Percentiles rank a stretch among this genome's conserved stretches.
phyloP scores from a whole-genome alignment of 768 basidiomycete genomes.

The Podaxis sp. region DNA sequence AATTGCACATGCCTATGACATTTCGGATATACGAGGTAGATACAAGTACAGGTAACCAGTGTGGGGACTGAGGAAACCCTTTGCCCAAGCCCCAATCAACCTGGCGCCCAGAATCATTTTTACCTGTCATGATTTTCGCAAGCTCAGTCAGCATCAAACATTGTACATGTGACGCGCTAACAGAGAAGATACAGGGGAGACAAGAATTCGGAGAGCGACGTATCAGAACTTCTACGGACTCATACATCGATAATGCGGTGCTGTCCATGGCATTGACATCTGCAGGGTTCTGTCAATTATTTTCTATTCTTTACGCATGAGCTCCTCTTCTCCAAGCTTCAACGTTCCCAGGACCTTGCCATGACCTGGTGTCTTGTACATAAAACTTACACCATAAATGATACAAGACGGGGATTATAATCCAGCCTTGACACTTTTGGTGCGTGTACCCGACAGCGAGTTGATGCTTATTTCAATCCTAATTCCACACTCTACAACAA shows the following conservation, averaged over 20 bases:
- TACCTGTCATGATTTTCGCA: conserved; percentile 7
- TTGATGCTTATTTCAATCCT: background rate
- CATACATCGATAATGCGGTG: background rate
- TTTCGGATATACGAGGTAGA: background rate
- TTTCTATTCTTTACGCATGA: background rate
- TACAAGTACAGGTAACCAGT: background rate
- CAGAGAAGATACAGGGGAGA: background rate
- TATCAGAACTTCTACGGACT: conserved; percentile 9
- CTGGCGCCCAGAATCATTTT: background rate
- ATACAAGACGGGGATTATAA: background rate
- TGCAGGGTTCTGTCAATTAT: background rate
- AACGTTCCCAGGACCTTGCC: background rate
- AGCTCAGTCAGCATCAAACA: conserved; percentile 8
- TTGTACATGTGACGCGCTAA: conserved; percentile 2
- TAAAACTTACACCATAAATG: background rate
- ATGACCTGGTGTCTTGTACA: background rate
- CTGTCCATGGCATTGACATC: background rate
- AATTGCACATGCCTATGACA: background rate
- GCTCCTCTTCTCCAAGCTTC: background rate
- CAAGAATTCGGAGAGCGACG: conserved; percentile 7
- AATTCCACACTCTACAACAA: background rate
- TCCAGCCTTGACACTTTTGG: background rate
- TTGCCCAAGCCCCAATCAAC: conserved; percentile 9
- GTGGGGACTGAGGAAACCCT: conserved; percentile 4
- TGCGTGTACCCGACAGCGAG: background rate